These are phyloP conservation scores for Kalmusia sp. DNA, from an alignment of 2,329 filamentous ascomycete species.

Conservation along the genomic window DNA sequence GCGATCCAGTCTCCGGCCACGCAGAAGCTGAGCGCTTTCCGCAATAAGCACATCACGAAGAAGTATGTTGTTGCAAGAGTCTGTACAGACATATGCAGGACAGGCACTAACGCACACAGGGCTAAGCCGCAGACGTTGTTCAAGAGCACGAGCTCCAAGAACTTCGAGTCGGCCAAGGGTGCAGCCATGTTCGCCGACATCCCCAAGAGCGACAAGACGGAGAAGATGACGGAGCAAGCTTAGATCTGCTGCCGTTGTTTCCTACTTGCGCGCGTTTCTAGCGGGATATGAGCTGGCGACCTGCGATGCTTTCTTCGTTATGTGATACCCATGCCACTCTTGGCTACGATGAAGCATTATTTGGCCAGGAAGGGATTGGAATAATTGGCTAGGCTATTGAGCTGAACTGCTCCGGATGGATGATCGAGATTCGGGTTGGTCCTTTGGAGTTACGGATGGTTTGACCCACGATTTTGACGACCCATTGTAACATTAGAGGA, in stretches of 20 bases:
- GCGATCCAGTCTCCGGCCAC: slow-evolving; percentile 87
- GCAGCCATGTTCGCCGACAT: slow-evolving; percentile 47
- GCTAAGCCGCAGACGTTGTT: slow-evolving; percentile 51
- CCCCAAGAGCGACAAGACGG: slow-evolving; percentile 29
- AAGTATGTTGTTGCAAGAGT: slow-evolving; percentile 49
- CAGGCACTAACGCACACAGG: slow-evolving; percentile 29
- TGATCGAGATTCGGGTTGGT: not conserved
- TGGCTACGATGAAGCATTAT: not conserved
- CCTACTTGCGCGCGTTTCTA: not conserved
- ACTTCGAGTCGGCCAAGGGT: slow-evolving; percentile 45
- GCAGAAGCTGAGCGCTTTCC: slow-evolving; percentile 80
- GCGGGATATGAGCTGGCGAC: not conserved
- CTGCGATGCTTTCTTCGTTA: not conserved
- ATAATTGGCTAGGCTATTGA: not conserved
- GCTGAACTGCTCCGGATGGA: not conserved
- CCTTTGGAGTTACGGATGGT: not conserved
- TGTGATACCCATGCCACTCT: not conserved
- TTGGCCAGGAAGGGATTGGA: not conserved
- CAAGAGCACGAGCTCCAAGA: slow-evolving; percentile 50
- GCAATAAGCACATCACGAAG: slow-evolving; percentile 82
- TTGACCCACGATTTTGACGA: not conserved
- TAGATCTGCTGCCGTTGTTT: not conserved
- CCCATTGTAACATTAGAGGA: not conserved
- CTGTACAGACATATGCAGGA: not conserved
- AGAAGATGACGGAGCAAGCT: not conserved